Percentiles rank a stretch among this genome's conserved stretches.
Evolutionary conservation across 2,329 filamentous ascomycete genomes (phyloP).

Genomic region (Leptographium lundbergii): DNA sequence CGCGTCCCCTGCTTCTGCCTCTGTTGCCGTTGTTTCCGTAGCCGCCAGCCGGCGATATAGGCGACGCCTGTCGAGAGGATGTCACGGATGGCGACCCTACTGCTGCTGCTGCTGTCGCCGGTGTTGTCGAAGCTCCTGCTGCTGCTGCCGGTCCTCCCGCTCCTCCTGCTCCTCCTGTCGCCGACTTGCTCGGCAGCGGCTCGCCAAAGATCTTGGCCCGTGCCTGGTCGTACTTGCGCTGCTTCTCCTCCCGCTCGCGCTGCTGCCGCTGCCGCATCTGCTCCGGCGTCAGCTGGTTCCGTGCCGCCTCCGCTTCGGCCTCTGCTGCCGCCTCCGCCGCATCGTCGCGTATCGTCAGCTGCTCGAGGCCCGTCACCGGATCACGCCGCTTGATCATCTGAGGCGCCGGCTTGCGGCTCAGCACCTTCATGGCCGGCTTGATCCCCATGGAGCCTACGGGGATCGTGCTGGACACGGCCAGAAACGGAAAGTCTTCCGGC

Average conservation of each 20-base stretch:
- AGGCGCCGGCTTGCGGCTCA: constrained; percentile 66
- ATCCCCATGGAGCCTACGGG: constrained; percentile 53
- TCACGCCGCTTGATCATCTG: constrained; percentile 47
- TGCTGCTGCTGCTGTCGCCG: not conserved
- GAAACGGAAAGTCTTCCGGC: constrained; percentile 60
- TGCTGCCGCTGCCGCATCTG: constrained; percentile 69
- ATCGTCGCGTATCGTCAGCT: constrained; percentile 32
- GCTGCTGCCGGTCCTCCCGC: not conserved
- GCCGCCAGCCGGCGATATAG: constrained; percentile 14
- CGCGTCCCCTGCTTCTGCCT: constrained; percentile 34
- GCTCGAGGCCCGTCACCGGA: constrained; percentile 32
- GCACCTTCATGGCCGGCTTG: constrained; percentile 71
- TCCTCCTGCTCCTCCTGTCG: constrained; percentile 8
- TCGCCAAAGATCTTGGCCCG: constrained; percentile 76
- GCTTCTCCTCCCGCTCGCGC: constrained; percentile 75
- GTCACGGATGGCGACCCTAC: constrained; percentile 13
- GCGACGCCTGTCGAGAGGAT: constrained; percentile 47
- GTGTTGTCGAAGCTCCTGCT: not conserved
- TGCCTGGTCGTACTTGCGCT: constrained; percentile 78
- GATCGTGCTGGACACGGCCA: constrained; percentile 24
- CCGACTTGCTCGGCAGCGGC: constrained; percentile 16
- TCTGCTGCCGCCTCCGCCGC: constrained; percentile 57
- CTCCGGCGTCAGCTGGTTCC: constrained; percentile 54
- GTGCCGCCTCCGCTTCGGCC: constrained; percentile 55
- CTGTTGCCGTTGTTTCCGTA: constrained; percentile 8